Conservation (phyloP, 306 rosid species). For the Cyclanthera cordifolia region DNA sequence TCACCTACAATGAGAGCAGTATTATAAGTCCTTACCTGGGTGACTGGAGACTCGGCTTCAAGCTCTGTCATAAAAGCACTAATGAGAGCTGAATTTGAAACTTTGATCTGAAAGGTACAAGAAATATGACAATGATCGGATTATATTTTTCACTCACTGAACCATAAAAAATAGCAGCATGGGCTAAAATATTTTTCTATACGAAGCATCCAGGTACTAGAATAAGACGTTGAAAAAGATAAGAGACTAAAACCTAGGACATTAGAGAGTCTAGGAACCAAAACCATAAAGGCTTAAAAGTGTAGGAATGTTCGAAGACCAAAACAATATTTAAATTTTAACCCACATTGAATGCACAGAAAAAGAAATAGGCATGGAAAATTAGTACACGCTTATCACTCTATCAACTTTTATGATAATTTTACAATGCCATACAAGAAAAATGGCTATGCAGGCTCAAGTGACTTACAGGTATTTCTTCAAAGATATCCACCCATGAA, state of each 20-base stretch:
- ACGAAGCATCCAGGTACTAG: too few relatives aligned
- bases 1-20: neutral
- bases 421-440: neutral
- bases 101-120: conserved; percentile 56
- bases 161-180: too few relatives aligned
- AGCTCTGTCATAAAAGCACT: conserved; percentile 94
- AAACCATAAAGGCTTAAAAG: too few relatives aligned
- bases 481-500: conserved; percentile 92
- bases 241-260: too few relatives aligned
- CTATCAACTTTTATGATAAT: neutral
- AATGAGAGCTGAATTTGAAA: conserved; percentile 88
- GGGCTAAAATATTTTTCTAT: too few relatives aligned
- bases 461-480: conserved; percentile 85
- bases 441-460: conserved; percentile 2
- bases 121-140: neutral
- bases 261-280: too few relatives aligned
- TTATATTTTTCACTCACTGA: too few relatives aligned
- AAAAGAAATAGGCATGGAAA: neutral
- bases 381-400: neutral
- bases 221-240: too few relatives aligned
- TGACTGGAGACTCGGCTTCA: conserved; percentile 75
- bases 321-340: too few relatives aligned
- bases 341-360: neutral
- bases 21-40: conserved; percentile 48
- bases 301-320: too few relatives aligned